Evolutionary conservation across 768 basidiomycete species (phyloP).

Genomic region (Lactarius sanguifluus): DNA sequence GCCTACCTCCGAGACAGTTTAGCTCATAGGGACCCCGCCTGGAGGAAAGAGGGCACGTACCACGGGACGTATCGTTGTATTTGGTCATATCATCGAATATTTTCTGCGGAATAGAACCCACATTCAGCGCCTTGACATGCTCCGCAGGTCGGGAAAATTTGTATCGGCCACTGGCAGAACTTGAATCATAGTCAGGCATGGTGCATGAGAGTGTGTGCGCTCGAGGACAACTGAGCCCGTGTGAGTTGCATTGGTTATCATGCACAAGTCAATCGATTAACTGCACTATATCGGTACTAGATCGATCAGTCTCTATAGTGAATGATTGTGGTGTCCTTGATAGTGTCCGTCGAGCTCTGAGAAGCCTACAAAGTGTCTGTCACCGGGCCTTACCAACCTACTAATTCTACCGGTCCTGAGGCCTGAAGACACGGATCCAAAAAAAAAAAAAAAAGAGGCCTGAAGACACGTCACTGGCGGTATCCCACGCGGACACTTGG

Average conservation of each 20-base stretch:
- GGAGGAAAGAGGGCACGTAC: slow-evolving; percentile 24
- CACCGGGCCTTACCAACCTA: too few species aligned
- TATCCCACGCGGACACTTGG: too few species aligned
- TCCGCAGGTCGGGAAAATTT: slow-evolving; percentile 40
- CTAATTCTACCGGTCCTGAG: too few species aligned
- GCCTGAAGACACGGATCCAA: too few species aligned
- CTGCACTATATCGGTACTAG: too few species aligned
- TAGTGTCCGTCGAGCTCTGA: too few species aligned
- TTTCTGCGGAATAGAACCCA: slow-evolving; percentile 36
- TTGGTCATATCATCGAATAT: slow-evolving; percentile 40
- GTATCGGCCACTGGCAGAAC: slow-evolving; percentile 27
- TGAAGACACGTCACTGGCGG: too few species aligned
- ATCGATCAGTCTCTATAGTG: too few species aligned
- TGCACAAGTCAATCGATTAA: neutral
- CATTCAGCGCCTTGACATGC: slow-evolving; percentile 43
- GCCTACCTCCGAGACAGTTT: neutral
- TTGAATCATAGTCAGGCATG: slow-evolving; percentile 7
- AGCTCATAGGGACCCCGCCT: neutral
- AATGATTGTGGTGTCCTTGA: too few species aligned
- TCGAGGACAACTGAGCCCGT: neutral
- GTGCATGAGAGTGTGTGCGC: neutral
- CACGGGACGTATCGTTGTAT: slow-evolving; percentile 43
- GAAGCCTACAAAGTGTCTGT: too few species aligned
- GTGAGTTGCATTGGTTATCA: neutral
- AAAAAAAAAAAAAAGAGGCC: too few species aligned